Conservation (phyloP, 371 early-diverging fungal species). For the Vavraia culicis region DNA sequence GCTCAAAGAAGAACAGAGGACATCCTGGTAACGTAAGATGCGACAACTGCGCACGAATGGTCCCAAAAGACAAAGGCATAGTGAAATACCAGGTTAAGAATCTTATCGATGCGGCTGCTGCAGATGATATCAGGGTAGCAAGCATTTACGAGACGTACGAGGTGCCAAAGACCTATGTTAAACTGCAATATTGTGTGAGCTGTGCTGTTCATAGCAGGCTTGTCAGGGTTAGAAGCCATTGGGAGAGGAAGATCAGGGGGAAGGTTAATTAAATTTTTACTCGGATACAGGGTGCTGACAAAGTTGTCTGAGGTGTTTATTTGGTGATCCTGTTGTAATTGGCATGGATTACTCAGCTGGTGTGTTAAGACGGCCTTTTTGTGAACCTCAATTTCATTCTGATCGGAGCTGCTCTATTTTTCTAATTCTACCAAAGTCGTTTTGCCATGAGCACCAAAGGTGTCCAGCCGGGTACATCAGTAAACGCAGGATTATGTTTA, state of each 20-base stretch:
- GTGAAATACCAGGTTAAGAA: constrained; percentile 84
- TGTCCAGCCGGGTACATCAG: too few species aligned
- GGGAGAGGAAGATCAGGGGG: constrained; percentile 66
- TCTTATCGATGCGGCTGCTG: constrained; percentile 87
- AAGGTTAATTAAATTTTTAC: constrained; percentile 40
- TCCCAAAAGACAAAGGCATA: constrained; percentile 97
- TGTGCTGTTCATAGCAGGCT: constrained; percentile 90
- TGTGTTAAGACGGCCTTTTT: too few species aligned
- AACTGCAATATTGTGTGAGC: constrained; percentile 82
- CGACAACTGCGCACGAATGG: constrained; percentile 84
- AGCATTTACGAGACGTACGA: constrained; percentile 74
- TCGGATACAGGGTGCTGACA: too few species aligned
- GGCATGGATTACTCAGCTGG: too few species aligned
- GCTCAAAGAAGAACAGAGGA: constrained; percentile 89
- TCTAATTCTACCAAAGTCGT: too few species aligned
- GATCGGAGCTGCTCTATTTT: too few species aligned
- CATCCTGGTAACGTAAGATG: constrained; percentile 81
- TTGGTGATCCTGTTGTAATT: too few species aligned
- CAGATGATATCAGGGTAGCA: constrained; percentile 77
- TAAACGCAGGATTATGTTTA: too few species aligned
- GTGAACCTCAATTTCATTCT: too few species aligned
- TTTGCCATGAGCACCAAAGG: too few species aligned
- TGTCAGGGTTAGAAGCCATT: constrained; percentile 75
- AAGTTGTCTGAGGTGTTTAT: too few species aligned
- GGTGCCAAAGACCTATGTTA: constrained; percentile 86